phyloP scores from a whole-genome alignment of 1,284 basidiomycete genomes.

The Takashimella koratensis region DNA sequence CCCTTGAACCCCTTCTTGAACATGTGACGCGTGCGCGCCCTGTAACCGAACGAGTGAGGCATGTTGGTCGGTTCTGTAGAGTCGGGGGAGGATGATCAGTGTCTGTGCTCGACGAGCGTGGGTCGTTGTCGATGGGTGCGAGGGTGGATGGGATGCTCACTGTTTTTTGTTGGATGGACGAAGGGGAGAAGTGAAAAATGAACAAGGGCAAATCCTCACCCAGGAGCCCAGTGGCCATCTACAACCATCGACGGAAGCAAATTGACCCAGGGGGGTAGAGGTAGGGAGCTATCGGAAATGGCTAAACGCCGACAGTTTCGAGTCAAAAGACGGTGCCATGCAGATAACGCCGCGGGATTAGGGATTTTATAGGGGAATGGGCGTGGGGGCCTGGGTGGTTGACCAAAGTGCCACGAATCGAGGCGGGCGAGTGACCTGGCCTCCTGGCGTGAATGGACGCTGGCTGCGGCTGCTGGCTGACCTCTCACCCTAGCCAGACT shows the following conservation, averaged over 20 bases:
- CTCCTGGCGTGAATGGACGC: neutral
- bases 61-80: conserved; percentile 63
- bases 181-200: neutral
- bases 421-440: neutral
- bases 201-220: too few relatives aligned
- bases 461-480: neutral
- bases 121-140: too few relatives aligned
- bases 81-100: conserved; percentile 11
- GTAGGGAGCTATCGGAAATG: neutral
- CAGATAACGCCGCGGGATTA: neutral
- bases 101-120: too few relatives aligned
- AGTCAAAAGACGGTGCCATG: too few relatives aligned
- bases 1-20: conserved; percentile 98
- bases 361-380: neutral
- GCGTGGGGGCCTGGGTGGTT: neutral
- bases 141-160: conserved; percentile 18
- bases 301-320: neutral
- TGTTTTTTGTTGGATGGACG: neutral
- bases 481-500: neutral
- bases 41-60: conserved; percentile 99
- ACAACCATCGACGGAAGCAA: neutral
- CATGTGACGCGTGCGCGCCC: conserved; percentile 99
- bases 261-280: neutral
- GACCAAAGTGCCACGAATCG: neutral
- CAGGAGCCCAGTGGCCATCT: too few relatives aligned